These are phyloP conservation scores for Alternaria sp. DNA, from an alignment of 2,329 filamentous ascomycete genomes.

Conservation along the genomic window DNA sequence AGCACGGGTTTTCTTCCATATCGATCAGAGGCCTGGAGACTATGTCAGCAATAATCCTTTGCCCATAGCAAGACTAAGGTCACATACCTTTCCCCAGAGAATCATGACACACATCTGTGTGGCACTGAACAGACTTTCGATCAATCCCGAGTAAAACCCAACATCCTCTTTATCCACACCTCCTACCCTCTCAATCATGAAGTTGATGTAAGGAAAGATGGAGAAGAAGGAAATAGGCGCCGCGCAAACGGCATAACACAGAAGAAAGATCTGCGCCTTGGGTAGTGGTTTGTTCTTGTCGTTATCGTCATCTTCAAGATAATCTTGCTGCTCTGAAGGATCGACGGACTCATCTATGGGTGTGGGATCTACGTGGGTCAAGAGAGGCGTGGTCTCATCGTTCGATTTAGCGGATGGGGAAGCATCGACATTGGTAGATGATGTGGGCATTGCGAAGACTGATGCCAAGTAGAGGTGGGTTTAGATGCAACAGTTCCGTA, in stretches of 20 bases:
- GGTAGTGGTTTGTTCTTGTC: constrained; percentile 42
- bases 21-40: constrained; percentile 65
- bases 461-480: background rate
- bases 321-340: background rate
- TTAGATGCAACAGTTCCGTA: background rate
- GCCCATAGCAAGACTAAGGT: background rate
- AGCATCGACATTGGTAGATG: background rate
- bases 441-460: constrained; percentile 3
- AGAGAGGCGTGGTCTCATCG: constrained; percentile 43
- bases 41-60: background rate
- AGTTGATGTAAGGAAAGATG: constrained; percentile 81
- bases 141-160: constrained; percentile 81
- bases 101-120: constrained; percentile 83
- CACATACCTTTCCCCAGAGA: constrained; percentile 63
- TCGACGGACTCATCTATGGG: constrained; percentile 25
- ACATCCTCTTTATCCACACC: constrained; percentile 69
- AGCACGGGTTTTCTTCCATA: constrained; percentile 77
- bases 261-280: constrained; percentile 68
- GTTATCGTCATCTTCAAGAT: constrained; percentile 20
- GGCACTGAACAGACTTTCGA: constrained; percentile 74
- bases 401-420: constrained; percentile 1
- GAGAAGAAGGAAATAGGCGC: constrained; percentile 85
- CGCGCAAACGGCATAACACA: constrained; percentile 76
- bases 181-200: constrained; percentile 76
- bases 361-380: constrained; percentile 26